A percentile compares a stretch with the other conserved stretches of the same genome.
Evolutionary conservation across 192 early-diverging fungal genomes (phyloP).

Genomic region (Gryganskiella cystojenkinii): DNA sequence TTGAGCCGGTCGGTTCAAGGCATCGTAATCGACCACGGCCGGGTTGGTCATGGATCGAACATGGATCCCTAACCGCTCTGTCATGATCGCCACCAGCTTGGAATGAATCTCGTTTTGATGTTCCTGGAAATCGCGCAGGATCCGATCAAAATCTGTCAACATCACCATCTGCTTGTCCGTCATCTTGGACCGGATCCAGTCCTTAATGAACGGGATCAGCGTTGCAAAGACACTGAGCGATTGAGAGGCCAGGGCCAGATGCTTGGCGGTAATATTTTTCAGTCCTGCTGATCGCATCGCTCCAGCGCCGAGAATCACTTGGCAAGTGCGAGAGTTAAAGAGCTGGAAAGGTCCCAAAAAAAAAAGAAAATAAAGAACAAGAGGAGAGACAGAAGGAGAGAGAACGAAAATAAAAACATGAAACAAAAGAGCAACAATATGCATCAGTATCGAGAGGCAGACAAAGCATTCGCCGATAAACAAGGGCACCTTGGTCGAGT

Average conservation of each 20-base stretch:
- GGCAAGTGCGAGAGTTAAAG: constrained; percentile 95
- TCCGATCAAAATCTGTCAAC: constrained; percentile 91
- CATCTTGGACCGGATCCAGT: constrained; percentile 78
- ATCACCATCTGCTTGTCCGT: constrained; percentile 82
- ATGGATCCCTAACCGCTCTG: constrained; percentile 85
- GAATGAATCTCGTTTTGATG: constrained; percentile 92
- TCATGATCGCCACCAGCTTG: constrained; percentile 96
- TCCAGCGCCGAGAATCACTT: constrained; percentile 97
- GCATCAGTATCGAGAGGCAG: background rate
- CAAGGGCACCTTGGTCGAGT: too few relatives aligned
- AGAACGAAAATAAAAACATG: background rate
- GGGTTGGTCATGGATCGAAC: constrained; percentile 73
- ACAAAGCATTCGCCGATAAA: too few relatives aligned
- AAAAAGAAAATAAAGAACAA: too few relatives aligned
- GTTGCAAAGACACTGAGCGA: constrained; percentile 89
- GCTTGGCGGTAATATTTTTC: constrained; percentile 97
- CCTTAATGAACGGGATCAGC: constrained; percentile 85
- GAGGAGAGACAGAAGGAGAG: too few relatives aligned
- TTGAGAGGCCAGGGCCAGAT: constrained; percentile 95
- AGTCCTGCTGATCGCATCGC: constrained; percentile 97
- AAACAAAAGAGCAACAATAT: background rate
- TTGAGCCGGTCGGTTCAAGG: constrained; percentile 37
- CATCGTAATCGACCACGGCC: constrained; percentile 57
- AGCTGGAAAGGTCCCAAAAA: too few relatives aligned
- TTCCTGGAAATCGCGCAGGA: constrained; percentile 81